Evolutionary conservation across 805 yeast species (phyloP), one percentile per base, ranked within the genome.

Genomic region (Suhomyces vadensis): DNA sequence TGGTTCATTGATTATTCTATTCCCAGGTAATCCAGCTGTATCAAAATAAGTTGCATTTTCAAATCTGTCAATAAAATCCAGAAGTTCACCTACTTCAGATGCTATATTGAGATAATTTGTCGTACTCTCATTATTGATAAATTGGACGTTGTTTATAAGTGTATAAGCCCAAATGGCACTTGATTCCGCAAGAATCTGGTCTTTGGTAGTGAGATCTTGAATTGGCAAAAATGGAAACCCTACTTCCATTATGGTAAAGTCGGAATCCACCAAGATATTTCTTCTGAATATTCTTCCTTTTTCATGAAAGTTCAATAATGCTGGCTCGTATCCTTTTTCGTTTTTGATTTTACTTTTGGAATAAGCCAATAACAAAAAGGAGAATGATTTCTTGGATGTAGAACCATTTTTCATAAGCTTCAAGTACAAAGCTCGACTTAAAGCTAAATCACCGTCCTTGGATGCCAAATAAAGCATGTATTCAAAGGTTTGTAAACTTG

Each of bases 391-490:
- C 6, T 68, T 62, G n/a, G 72, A 60, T 5, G 64, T 55, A 0
- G 74, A 52, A 14, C 53, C 49, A 33, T 71, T 56, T 41, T 67
- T 66, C 46, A 66, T 62, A 46, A 77, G 67, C 49, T 73, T 74
- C 44, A 68, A 64, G 61, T 77, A 85, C 26, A 86, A 60, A 0
- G 92, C 88, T 53, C 98, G 73, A 1, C 87, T 73, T 35, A 88
- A 68, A 5, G 80, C 69, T 14, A 86, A 63, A 60, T 91, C 97
- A 0, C 95, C 94, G 55, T 90, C 90, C 46, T 73, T 73, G 0
- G 89, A 84, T n/a, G 94, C 80, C 37, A 92, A 64, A 49, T 83
- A 77, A 67, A 92, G 73, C 81, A 92, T 82, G 11, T 81, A 74
- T 49, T 83, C 85, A 52, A 82, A 72, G 0, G 85, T 74, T 19